phyloP scores from a whole-genome alignment of 2,329 filamentous ascomycete genomes.

The Clonostachys byssicola region DNA sequence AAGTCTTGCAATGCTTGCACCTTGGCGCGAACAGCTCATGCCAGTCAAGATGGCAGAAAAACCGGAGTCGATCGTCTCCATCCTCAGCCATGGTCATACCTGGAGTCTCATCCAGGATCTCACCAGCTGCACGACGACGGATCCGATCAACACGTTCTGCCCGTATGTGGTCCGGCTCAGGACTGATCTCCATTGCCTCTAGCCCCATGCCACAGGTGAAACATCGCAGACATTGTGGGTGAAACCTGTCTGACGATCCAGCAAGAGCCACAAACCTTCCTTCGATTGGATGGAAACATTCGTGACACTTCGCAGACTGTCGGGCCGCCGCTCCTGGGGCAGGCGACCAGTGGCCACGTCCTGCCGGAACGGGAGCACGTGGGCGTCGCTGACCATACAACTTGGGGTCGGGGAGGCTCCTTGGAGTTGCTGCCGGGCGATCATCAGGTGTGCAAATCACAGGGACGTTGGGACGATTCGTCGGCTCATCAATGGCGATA shows the following conservation, averaged over 20 bases:
- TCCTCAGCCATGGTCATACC: constrained; percentile 65
- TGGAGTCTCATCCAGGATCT: constrained; percentile 57
- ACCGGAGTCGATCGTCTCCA: constrained; percentile 70
- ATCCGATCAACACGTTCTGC: constrained; percentile 72
- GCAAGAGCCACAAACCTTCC: constrained; percentile 85
- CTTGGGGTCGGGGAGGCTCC: constrained; percentile 43
- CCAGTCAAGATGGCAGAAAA: constrained; percentile 98
- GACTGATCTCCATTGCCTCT: constrained; percentile 94
- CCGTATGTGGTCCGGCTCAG: constrained; percentile 74
- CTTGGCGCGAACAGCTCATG: constrained; percentile 90
- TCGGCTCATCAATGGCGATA: constrained; percentile 35
- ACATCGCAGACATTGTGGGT: constrained; percentile 90
- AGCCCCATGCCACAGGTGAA: constrained; percentile 82
- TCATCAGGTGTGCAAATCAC: constrained; percentile 43
- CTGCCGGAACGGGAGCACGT: constrained; percentile 3
- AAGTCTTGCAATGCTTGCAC: constrained; percentile 94
- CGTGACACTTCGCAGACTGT: constrained; percentile 72
- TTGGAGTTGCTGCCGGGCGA: constrained; percentile 20
- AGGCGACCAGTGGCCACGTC: constrained; percentile 56
- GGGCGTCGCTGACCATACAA: constrained; percentile 14
- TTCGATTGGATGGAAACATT: constrained; percentile 80
- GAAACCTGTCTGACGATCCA: constrained; percentile 72
- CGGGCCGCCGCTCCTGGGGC: constrained; percentile 39
- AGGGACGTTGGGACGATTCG: constrained; percentile 31
- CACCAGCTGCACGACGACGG: constrained; percentile 51